Evolutionary conservation across 2,329 filamentous ascomycete species (phyloP), one percentile per base, ranked within the genome.

Genomic region (Dactylellina leptospora): DNA sequence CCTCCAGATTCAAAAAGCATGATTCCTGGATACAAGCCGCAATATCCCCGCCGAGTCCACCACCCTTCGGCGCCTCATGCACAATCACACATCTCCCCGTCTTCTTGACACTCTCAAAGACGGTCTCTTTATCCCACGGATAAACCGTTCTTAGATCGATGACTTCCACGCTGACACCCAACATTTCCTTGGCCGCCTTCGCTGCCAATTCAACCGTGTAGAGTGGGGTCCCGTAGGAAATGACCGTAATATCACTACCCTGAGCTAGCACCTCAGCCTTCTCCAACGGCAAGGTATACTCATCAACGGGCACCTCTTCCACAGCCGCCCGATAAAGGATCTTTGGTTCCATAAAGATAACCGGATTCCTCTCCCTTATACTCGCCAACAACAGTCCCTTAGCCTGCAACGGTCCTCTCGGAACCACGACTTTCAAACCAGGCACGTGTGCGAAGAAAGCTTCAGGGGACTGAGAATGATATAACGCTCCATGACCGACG

Each of bases 261-360:
- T 88, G 83, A 79, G 92, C 93, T 20, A 97, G 78, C 0, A 96
- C 81, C 78, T 97, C 92, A 0, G 93, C 93, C 79, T 91, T 93
- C 76, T 88, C 91, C 9, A 97, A 83, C 0, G 92, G 92, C 11
- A 97, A 84, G n/a, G 88, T 87, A 79, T 95, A 97, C 2, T 90
- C 82, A 20, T 87, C 89, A 0, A 88, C 86, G 0, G 93, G 93
- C 0, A 97, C 93, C 79, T 96, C 91, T 80, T 97, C 93, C 25
- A 96, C 91, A 0, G 93, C 91, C 0, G 93, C 92, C 18, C 93
- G 88, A 80, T 97, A 97, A 10, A 97, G 83, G 48, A 95, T 90
- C 82, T 97, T 97, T 45, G 93, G 93, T 79, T 97, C 93, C 88
- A 97, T 88, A 80, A 97, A 96, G 58, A 97, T 83, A 74, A 93